Conservation (phyloP, 441 rosid species). For the Jatropha podagrica region DNA sequence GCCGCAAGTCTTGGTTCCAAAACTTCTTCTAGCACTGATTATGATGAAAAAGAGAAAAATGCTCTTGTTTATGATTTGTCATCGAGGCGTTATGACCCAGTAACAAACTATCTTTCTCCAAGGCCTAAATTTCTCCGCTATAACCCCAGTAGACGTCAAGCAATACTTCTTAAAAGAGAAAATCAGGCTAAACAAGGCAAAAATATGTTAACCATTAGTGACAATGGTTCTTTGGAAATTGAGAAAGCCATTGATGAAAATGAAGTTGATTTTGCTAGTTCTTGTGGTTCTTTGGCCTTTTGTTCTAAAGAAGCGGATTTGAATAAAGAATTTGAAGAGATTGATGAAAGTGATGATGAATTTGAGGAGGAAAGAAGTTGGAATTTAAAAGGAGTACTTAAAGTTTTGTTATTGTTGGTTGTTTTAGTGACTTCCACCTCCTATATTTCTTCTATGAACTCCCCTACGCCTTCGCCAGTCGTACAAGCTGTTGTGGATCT, state of each 20-base stretch:
- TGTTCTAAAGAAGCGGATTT: constrained; percentile 11
- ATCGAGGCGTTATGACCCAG: constrained; percentile 32
- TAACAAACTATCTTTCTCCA: constrained; percentile 34
- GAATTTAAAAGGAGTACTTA: constrained; percentile 28
- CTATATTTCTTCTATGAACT: constrained; percentile 42
- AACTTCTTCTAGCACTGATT: constrained; percentile 5
- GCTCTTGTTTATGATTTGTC: constrained; percentile 19
- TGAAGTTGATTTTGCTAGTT: constrained; percentile 19
- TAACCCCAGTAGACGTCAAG: constrained; percentile 38
- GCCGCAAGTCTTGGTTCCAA: constrained; percentile 16
- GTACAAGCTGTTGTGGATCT: constrained; percentile 21
- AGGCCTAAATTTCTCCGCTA: constrained; percentile 51
- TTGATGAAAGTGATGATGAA: constrained; percentile 30
- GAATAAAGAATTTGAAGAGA: constrained; percentile 24
- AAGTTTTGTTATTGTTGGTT: constrained; percentile 25
- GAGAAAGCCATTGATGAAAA: background rate
- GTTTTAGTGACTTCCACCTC: constrained; percentile 31
- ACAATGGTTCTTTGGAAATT: constrained; percentile 3
- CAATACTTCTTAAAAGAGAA: constrained; percentile 29
- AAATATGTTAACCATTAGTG: background rate
- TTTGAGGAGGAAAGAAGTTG: constrained; percentile 35
- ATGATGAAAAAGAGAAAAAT: constrained; percentile 6
- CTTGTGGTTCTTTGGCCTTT: constrained; percentile 15
- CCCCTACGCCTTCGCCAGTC: constrained; percentile 27
- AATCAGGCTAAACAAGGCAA: constrained; percentile 20